Percentiles rank a stretch among this genome's conserved stretches.
Conservation (phyloP, 345 rosid species). For the Populus deltoides region DNA sequence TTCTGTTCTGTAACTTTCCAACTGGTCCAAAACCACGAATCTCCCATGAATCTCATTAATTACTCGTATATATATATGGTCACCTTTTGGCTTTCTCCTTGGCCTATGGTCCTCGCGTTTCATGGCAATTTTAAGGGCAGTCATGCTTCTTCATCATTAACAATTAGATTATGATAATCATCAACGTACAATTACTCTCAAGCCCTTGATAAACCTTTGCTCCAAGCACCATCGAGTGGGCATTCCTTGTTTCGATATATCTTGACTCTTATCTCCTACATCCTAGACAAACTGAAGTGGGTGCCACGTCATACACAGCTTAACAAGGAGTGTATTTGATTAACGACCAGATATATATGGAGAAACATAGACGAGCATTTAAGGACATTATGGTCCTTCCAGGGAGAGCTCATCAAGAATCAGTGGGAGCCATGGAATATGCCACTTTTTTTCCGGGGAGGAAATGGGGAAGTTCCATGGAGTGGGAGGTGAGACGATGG, state of each 20-base stretch:
- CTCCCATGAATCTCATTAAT: constrained; percentile 7
- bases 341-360: background rate
- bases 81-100: background rate
- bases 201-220: background rate
- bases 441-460: background rate
- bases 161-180: background rate
- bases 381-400: constrained; percentile 14
- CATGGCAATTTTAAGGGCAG: background rate
- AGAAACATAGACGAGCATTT: background rate
- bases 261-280: background rate
- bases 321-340: background rate
- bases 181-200: background rate
- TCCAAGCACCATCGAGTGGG: background rate
- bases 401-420: constrained; percentile 12
- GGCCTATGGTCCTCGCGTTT: background rate
- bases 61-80: background rate
- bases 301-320: background rate
- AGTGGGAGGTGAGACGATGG: constrained; percentile 3
- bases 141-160: background rate
- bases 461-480: background rate
- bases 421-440: constrained; percentile 16
- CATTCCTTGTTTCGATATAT: background rate
- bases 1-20: background rate
- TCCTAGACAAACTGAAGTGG: background rate
- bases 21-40: background rate